A percentile compares a stretch with the other conserved stretches of the same genome.
Evolutionary conservation across 2,329 filamentous ascomycete species (phyloP).

Genomic region (Trichophyton rubrum): DNA sequence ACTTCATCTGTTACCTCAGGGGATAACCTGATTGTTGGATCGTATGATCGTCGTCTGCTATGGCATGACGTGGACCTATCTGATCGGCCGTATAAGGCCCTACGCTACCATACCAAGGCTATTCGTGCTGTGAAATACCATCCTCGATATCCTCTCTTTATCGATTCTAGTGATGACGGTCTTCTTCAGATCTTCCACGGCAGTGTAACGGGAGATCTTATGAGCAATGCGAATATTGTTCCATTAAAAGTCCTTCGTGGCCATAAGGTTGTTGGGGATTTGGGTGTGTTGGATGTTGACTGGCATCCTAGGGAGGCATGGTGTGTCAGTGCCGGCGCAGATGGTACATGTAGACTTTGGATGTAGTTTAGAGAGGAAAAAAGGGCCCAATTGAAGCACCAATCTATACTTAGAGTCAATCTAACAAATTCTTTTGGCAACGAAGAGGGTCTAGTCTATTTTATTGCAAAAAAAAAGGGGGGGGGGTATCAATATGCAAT

Average conservation of each 20-base stretch:
- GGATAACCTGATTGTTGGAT: slow-evolving; percentile 86
- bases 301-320: slow-evolving; percentile 94
- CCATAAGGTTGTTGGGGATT: slow-evolving; percentile 70
- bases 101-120: slow-evolving; percentile 86
- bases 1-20: slow-evolving; percentile 78
- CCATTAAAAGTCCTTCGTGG: slow-evolving; percentile 88
- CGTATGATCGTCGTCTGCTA: slow-evolving; percentile 82
- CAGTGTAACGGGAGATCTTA: slow-evolving; percentile 83
- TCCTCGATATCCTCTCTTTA: slow-evolving; percentile 70
- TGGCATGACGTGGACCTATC: slow-evolving; percentile 97
- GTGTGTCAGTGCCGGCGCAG: slow-evolving; percentile 86
- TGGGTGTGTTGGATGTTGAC: slow-evolving; percentile 86
- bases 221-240: slow-evolving; percentile 94
- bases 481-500: slow-evolving; percentile 3
- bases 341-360: slow-evolving; percentile 88
- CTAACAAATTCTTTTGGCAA: neutral
- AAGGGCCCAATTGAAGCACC: neutral
- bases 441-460: neutral
- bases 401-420: slow-evolving; percentile 3
- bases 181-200: slow-evolving; percentile 93
- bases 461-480: neutral
- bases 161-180: slow-evolving; percentile 89
- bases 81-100: slow-evolving; percentile 82
- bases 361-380: slow-evolving; percentile 33
- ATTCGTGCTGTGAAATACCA: slow-evolving; percentile 86